Percentiles rank a stretch among this genome's conserved stretches.
Conservation (phyloP, 2,329 filamentous ascomycete species). For the Huntiella moniliformis region DNA sequence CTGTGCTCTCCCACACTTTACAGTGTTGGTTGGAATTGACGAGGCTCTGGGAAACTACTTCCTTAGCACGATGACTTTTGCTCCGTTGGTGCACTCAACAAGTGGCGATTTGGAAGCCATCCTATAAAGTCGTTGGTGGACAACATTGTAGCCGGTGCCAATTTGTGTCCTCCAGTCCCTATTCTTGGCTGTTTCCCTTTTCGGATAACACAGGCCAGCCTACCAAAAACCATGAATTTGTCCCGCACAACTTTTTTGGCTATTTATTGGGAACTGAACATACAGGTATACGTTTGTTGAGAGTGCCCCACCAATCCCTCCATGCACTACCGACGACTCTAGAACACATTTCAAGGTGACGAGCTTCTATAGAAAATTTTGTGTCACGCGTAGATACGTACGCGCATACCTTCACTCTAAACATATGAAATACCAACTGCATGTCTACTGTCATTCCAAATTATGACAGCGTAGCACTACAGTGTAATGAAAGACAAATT, state of each 20-base stretch:
- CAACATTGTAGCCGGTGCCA: background rate
- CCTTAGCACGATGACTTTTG: background rate
- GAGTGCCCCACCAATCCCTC: constrained; percentile 8
- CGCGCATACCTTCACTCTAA: too few species aligned
- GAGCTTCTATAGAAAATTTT: too few species aligned
- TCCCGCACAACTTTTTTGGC: background rate
- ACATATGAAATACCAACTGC: too few species aligned
- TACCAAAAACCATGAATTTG: background rate
- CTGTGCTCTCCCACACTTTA: too few species aligned
- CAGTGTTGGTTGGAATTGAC: too few species aligned
- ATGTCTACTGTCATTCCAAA: too few species aligned
- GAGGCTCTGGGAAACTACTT: too few species aligned
- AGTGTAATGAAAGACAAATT: too few species aligned
- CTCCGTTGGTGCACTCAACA: constrained; percentile 10
- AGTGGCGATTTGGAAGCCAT: constrained; percentile 7
- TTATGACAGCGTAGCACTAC: too few species aligned
- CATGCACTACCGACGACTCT: background rate
- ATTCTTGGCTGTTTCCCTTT: constrained; percentile 1
- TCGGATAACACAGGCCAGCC: background rate
- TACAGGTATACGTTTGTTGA: constrained; percentile 6
- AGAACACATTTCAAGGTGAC: too few species aligned
- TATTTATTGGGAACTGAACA: constrained; percentile 2
- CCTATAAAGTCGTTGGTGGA: constrained; percentile 1
- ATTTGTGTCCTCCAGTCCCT: background rate
- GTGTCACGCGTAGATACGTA: too few species aligned